Evolutionary conservation across 2,329 filamentous ascomycete genomes (phyloP), one percentile per base, ranked within the genome.

Genomic region (Triangularia verruculosa): DNA sequence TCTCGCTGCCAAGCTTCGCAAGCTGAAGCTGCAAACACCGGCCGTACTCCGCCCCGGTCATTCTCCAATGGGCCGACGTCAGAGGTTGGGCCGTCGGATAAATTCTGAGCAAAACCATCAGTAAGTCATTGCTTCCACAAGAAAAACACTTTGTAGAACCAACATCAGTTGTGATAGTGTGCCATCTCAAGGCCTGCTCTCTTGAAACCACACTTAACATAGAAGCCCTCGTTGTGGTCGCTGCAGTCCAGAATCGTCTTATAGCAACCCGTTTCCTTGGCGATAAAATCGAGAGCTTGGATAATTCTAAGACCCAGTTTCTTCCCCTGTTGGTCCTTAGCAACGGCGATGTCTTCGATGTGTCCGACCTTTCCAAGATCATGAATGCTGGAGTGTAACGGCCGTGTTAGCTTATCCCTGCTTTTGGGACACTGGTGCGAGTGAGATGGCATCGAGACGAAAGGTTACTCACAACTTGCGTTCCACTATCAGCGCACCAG

Each of bases 161-260:
- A 54, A 54, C 22, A 74, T 56, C 73, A 76, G 64, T 89, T 92
- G 75, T 96, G 95, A 79, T 97, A 97, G 81, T 97, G 92, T 52
- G 94, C 93, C 95, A 99, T 98, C 79, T 99, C 92, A 62, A 97
- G 80, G 15, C 95, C 95, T 27, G 93, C 94, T 66, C 92, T 83
- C 78, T 92, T 90, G 78, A 96, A 98, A 64, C 94, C 94, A 78
- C 95, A 98, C 84, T 98, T 98, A 77, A 97, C 84, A 77, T 99
- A 99, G 82, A 99, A 98, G 22, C 93, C 94, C 78, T 97, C 93
- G 76, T 98, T 99, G 71, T 90, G 87, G 78, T 97, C 94, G 69
- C 91, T 96, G 82, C 95, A 99, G 78, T 98, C 94, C 68, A 98
- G 85, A 70, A 99, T 98, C 69, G 88, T 93, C 89, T 95, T 98